A percentile compares a stretch with the other conserved stretches of the same genome.
phyloP scores from a whole-genome alignment of 2,329 filamentous ascomycete species.

The Ophiostoma tasmaniense region DNA sequence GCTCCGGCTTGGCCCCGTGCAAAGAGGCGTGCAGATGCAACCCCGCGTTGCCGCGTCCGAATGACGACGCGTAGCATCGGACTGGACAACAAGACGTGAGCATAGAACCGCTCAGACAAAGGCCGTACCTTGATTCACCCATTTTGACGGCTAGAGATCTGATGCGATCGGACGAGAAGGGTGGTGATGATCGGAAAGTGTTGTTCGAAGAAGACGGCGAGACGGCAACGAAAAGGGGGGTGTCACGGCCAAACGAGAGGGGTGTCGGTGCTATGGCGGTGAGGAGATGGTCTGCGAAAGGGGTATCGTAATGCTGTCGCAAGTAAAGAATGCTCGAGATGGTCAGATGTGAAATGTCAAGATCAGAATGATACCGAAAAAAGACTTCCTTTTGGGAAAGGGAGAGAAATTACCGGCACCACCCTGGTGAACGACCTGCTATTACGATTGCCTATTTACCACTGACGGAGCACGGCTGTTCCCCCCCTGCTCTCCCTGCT shows the following conservation, averaged over 20 bases:
- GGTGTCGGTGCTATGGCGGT: background rate
- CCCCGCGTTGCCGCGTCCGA: background rate
- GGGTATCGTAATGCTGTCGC: conserved; percentile 8
- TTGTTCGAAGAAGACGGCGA: background rate
- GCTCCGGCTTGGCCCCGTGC: background rate
- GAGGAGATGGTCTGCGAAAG: background rate
- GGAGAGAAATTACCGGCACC: conserved; percentile 4
- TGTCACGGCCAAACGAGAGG: background rate
- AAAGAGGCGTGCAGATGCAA: background rate
- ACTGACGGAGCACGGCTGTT: background rate
- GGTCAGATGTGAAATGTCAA: background rate
- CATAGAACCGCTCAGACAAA: background rate
- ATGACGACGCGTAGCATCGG: background rate
- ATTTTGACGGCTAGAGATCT: conserved; percentile 14
- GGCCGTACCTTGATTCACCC: conserved; percentile 21
- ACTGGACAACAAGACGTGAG: background rate
- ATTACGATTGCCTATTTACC: background rate
- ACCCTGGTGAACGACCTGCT: background rate
- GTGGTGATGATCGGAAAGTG: background rate
- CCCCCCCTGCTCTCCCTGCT: conserved; percentile 2
- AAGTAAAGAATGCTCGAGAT: background rate
- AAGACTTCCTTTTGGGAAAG: conserved; percentile 2
- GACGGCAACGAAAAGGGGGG: background rate
- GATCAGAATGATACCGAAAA: conserved; percentile 2
- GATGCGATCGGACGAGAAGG: background rate